Conservation (phyloP, 2,329 filamentous ascomycete genomes). For the Penicillium sp. region DNA sequence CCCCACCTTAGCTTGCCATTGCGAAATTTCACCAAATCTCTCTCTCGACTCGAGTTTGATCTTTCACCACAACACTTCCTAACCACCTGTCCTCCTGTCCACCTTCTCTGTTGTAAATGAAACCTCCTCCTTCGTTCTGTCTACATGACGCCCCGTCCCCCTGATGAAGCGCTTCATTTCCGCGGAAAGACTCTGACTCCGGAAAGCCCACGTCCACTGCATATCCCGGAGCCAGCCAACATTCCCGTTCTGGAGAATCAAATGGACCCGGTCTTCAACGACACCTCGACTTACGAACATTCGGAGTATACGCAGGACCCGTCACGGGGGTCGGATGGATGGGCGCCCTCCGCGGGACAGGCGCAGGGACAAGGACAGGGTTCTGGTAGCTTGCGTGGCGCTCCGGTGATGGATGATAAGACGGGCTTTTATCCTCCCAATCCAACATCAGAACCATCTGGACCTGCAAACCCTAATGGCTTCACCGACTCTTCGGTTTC, state of each 20-base stretch:
- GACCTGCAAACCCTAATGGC: slow-evolving; percentile 4
- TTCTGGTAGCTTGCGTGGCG: slow-evolving; percentile 31
- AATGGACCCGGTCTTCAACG: slow-evolving; percentile 66
- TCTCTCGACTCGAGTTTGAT: slow-evolving; percentile 1
- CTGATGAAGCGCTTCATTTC: slow-evolving; percentile 51
- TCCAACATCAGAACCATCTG: slow-evolving; percentile 8
- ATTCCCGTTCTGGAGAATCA: slow-evolving; percentile 66
- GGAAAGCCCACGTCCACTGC: slow-evolving; percentile 64
- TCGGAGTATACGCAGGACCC: slow-evolving; percentile 22
- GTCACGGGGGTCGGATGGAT: slow-evolving; percentile 12
- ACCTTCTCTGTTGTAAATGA: slow-evolving; percentile 35
- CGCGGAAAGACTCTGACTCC: slow-evolving; percentile 62
- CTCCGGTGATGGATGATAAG: slow-evolving; percentile 27
- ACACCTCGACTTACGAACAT: slow-evolving; percentile 55
- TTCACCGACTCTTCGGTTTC: slow-evolving; percentile 2
- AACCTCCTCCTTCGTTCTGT: slow-evolving; percentile 33
- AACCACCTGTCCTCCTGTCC: slow-evolving; percentile 3
- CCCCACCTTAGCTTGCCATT: slow-evolving; percentile 38
- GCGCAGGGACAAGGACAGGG: slow-evolving; percentile 18
- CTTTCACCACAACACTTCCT: too few species aligned
- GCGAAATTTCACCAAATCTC: slow-evolving; percentile 25
- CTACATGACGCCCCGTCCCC: slow-evolving; percentile 52
- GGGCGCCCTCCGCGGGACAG: slow-evolving; percentile 13
- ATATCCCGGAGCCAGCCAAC: slow-evolving; percentile 61
- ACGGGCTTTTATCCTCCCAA: slow-evolving; percentile 22